Evolutionary conservation across 805 yeast species (phyloP).

Genomic region (Candida vaughaniae): DNA sequence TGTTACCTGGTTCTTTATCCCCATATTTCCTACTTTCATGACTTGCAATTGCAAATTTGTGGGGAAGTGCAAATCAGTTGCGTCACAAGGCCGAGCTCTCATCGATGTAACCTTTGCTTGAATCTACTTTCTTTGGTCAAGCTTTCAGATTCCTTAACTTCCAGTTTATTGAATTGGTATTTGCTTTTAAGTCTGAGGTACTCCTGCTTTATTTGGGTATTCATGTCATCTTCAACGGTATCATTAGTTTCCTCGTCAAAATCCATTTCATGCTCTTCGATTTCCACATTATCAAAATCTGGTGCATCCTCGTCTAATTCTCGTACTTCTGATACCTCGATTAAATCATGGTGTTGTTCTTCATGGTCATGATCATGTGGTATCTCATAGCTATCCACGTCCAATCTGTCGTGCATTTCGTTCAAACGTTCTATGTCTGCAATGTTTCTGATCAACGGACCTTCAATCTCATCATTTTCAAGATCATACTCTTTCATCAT

Average conservation of each 20-base stretch:
- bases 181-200: conserved; percentile 12
- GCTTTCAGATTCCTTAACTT: conserved; percentile 1
- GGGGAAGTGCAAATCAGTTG: background rate
- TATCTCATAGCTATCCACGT: conserved; percentile 12
- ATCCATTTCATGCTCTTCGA: background rate
- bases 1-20: background rate
- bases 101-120: conserved; percentile 11
- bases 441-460: conserved; percentile 53
- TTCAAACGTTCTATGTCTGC: conserved; percentile 57
- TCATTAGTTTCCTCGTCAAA: background rate
- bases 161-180: conserved; percentile 1
- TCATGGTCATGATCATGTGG: conserved; percentile 3
- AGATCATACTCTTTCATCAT: conserved; percentile 50
- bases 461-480: conserved; percentile 61
- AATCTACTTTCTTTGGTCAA: conserved; percentile 10
- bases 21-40: background rate
- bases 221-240: conserved; percentile 25
- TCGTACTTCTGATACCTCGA: conserved; percentile 3
- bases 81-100: too few relatives aligned
- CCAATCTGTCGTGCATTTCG: conserved; percentile 40
- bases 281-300: background rate
- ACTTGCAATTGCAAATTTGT: background rate
- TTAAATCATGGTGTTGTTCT: conserved; percentile 7
- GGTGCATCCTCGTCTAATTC: background rate
- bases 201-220: conserved; percentile 49